Evolutionary conservation across 495 filamentous ascomycete species (phyloP), one percentile per base, ranked within the genome.

Genomic region (Neohortaea acidophila): DNA sequence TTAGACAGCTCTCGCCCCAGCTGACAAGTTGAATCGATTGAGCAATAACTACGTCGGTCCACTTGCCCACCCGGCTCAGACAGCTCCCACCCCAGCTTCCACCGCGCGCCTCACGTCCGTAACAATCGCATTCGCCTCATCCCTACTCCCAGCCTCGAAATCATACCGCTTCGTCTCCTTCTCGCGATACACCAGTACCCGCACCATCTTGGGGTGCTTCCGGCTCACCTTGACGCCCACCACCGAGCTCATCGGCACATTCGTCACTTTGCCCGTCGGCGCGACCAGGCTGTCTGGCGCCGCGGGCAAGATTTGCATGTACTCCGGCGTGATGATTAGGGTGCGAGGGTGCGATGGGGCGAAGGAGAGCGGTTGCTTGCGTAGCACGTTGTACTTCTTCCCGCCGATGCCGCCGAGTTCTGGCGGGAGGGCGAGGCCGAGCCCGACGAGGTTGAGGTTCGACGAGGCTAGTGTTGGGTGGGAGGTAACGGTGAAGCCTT

Each of bases 161-260:
- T 97, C 89, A 61, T 97, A 97, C 45, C 85, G 65, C 64, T 97
- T 96, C 50, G 75, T 81, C 56, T 93, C 86, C 14, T 79, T 78
- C 24, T 77, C 81, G 45, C 79, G 76, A 41, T 77, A 79, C 21
- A 92, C 78, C 32, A 87, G 67, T 4, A 92, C 67, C 57, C 89
- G 81, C 60, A 97, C 93, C 51, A 81, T 82, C 52, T 81, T 85
- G 5, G 89, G 85, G 58, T 94, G 86, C 51, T 84, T 78, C 19
- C 83, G 66, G 36, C 79, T 84, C 28, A 93, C 84, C 58, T 94
- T 94, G 58, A 83, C 91, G 3, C 87, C 87, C 13, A 94, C 75
- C 43, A 96, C 83, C 45, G 83, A 84, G 47, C 76, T 81, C 58
- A 94, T 94, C 39, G 85, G 84, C 34, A 96, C 80, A 21, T 84